Base-by-base conservation (phyloP, 2,329 filamentous ascomycete genomes). In the Ophioceras dolichostomum region DNA sequence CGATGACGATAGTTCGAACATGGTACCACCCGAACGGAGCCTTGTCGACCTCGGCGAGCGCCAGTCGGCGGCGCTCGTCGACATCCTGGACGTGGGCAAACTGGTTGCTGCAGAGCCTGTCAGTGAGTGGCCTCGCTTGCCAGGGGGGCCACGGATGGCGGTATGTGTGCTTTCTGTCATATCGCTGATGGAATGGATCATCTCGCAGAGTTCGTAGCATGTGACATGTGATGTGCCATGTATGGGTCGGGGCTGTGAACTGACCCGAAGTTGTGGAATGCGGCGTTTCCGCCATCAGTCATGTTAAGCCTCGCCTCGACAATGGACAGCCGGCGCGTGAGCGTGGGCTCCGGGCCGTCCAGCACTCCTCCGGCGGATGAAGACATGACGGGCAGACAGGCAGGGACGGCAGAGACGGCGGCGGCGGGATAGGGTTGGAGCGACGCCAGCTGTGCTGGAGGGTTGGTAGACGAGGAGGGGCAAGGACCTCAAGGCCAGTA, bases 11-110 rank as follows among this genome's bases (percentile, higher is more conserved):
- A 40, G 83, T 80, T 29, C 83, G 73, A 41, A 88, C 73, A 52
- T 91, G 84, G 54, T 87, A 85, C 83, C 83, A 89, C 51, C 83
- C 80, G 43, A 89, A 88, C 4, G 78, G 78, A 9, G 82, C 83
- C 61, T 80, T 80, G 63, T 89, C 83, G 47, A 89, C 80, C 59
- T 88, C 80, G 27, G 82, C 81, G 37, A 91, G 78, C 30, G 84
- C 84, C 22, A 85, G 74, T 44, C 83, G 74, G 46, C 84, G 72
- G 39, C 83, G 78, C 67, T 89, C 83, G 47, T 86, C 85, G 42
- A 81, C 74, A 54, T 89, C 81, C 42, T 72, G 64, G 47, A 80
- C 50, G 48, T 73, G 67, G 24, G 62, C 42, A 48, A 57, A 55
- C 42, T 56, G 51, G 38, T 56, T 56, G 47, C 31, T 32, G 31